A percentile compares a stretch with the other conserved stretches of the same genome.
Evolutionary conservation across 768 basidiomycete genomes (phyloP).

Genomic region (Lactifluus subvellereus): DNA sequence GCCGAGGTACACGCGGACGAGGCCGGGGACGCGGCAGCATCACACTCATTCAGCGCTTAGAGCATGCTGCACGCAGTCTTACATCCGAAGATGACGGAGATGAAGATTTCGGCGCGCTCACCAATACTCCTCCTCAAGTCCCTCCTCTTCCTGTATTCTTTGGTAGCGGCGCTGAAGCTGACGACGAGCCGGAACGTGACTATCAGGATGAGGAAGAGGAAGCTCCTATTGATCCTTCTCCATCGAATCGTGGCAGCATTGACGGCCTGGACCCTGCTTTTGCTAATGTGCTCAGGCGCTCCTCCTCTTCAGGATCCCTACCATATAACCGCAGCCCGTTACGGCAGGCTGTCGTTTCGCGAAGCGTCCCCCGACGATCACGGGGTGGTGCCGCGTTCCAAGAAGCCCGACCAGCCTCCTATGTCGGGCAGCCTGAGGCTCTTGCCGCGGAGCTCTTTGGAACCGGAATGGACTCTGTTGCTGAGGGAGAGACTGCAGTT

Average conservation of each 20-base stretch:
- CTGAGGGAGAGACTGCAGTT: conserved; percentile 33
- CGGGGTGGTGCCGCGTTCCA: conserved; percentile 67
- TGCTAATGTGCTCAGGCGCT: conserved; percentile 67
- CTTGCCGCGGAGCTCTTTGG: conserved; percentile 59
- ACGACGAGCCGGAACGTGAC: conserved; percentile 29
- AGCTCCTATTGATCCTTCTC: conserved; percentile 34
- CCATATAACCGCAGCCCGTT: conserved; percentile 52
- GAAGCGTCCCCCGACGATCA: conserved; percentile 45
- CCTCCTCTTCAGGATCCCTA: conserved; percentile 38
- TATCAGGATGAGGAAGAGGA: conserved; percentile 33
- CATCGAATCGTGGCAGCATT: conserved; percentile 62
- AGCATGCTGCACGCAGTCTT: conserved; percentile 20
- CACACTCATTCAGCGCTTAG: conserved; percentile 24
- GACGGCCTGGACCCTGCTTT: conserved; percentile 87
- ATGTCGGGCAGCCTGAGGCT: conserved; percentile 68
- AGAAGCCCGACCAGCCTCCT: conserved; percentile 61
- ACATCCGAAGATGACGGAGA: conserved; percentile 23
- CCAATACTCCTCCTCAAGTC: conserved; percentile 21
- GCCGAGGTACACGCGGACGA: conserved; percentile 20
- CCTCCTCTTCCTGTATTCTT: conserved; percentile 17
- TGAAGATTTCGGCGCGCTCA: conserved; percentile 20
- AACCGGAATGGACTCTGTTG: conserved; percentile 39
- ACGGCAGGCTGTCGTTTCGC: conserved; percentile 50
- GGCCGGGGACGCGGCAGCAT: conserved; percentile 19
- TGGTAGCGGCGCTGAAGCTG: conserved; percentile 27